Evolutionary conservation across 2,329 filamentous ascomycete species (phyloP).

Genomic region (Tolypocladium album): DNA sequence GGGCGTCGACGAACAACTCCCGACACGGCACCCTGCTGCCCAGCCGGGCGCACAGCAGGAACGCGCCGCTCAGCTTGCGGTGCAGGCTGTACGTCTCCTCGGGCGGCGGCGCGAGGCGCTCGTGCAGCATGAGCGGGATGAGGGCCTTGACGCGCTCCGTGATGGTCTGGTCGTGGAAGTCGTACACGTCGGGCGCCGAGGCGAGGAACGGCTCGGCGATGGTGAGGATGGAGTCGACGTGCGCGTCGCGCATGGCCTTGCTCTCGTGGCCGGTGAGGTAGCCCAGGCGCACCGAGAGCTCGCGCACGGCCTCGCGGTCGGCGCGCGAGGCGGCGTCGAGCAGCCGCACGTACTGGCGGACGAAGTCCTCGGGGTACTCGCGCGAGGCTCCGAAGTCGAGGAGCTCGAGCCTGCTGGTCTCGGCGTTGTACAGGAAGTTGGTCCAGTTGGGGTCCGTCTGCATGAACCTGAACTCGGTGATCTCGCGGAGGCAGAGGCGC

Average conservation of each 20-base stretch:
- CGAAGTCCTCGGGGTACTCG: conserved; percentile 72
- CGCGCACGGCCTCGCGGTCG: conserved; percentile 53
- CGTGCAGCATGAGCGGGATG: conserved; percentile 87
- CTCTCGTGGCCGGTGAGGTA: conserved; percentile 91
- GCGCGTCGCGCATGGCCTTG: conserved; percentile 76
- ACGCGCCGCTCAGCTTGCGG: conserved; percentile 89
- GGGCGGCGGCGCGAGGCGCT: conserved; percentile 79
- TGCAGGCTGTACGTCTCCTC: conserved; percentile 97
- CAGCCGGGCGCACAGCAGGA: conserved; percentile 78
- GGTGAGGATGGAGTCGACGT: conserved; percentile 78
- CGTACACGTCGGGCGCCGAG: conserved; percentile 71
- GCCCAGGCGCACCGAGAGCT: conserved; percentile 65
- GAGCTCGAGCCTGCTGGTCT: conserved; percentile 65
- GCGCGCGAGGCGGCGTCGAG: conserved; percentile 67
- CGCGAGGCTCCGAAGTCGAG: conserved; percentile 92
- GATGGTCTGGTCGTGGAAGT: conserved; percentile 91
- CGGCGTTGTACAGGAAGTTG: conserved; percentile 85
- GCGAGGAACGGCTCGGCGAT: conserved; percentile 83
- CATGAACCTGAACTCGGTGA: conserved; percentile 94
- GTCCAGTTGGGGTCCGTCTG: conserved; percentile 99
- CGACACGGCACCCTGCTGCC: conserved; percentile 75
- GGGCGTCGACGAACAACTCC: conserved; percentile 60
- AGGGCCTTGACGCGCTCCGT: conserved; percentile 81
- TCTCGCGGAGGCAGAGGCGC: conserved; percentile 83
- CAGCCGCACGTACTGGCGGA: conserved; percentile 67